A percentile compares a stretch with the other conserved stretches of the same genome.
These are phyloP conservation scores for Multifurca ochricompacta DNA, from an alignment of 768 basidiomycete genomes.

Conservation along the genomic window DNA sequence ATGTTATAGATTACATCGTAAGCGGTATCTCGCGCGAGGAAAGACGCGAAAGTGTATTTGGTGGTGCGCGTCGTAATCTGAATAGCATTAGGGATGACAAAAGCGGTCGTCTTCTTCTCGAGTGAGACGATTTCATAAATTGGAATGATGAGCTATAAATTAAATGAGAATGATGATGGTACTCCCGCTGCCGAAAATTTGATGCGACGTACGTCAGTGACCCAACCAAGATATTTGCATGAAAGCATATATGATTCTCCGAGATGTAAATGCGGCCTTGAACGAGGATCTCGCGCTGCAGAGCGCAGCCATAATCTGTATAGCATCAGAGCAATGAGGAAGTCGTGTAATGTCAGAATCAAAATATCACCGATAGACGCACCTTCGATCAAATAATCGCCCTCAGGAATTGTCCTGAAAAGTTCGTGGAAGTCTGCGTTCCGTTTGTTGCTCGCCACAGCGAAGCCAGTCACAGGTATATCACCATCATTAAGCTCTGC, in stretches of 20 bases:
- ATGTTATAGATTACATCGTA: constrained; percentile 95
- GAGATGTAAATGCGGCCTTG: constrained; percentile 96
- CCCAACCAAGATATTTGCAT: constrained; percentile 99
- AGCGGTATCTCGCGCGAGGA: constrained; percentile 92
- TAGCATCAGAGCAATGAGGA: constrained; percentile 5
- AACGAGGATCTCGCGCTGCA: constrained; percentile 93
- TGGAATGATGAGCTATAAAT: constrained; percentile 69
- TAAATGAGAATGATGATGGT: not conserved
- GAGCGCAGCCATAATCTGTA: constrained; percentile 92
- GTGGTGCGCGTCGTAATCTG: constrained; percentile 74
- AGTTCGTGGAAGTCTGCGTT: constrained; percentile 95
- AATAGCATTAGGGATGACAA: constrained; percentile 96
- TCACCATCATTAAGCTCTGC: constrained; percentile 53
- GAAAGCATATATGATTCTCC: constrained; percentile 98
- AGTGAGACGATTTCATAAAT: constrained; percentile 80
- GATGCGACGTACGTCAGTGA: constrained; percentile 71
- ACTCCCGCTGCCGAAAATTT: no score
- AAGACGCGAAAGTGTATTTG: constrained; percentile 93
- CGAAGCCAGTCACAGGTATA: constrained; percentile 92
- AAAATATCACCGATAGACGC: constrained; percentile 25
- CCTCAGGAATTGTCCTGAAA: constrained; percentile 83
- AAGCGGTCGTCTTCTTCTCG: constrained; percentile 97
- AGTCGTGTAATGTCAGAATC: not conserved
- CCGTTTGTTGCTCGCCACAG: constrained; percentile 89
- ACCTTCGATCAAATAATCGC: constrained; percentile 98